Evolutionary conservation across 352 stramenopile species (phyloP).

Genomic region (Phytopythium kandeliae): DNA sequence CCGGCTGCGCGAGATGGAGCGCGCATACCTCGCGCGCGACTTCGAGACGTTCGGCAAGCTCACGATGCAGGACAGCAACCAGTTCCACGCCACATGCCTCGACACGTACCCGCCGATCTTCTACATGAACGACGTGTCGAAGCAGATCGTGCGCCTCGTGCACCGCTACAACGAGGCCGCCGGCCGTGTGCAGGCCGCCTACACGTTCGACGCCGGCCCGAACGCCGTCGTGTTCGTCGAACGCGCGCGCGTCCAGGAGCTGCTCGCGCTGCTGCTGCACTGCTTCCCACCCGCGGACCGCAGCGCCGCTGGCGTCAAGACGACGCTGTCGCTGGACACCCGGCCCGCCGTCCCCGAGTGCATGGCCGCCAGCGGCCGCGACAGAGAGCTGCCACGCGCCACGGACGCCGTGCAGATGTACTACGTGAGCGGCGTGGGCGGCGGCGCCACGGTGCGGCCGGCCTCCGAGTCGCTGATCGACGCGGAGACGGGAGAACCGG

Average conservation of each 20-base stretch:
- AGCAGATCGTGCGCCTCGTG: slow-evolving; percentile 79
- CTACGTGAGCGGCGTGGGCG: slow-evolving; percentile 59
- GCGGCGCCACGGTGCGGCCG: slow-evolving; percentile 34
- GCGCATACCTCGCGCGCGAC: slow-evolving; percentile 86
- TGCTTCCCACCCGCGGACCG: slow-evolving; percentile 29
- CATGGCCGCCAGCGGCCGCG: slow-evolving; percentile 10
- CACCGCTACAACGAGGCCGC: slow-evolving; percentile 91
- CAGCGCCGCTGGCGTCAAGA: slow-evolving; percentile 13
- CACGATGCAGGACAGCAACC: slow-evolving; percentile 98
- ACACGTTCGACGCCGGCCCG: slow-evolving; percentile 99
- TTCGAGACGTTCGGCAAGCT: slow-evolving; percentile 94
- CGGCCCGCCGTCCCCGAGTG: slow-evolving; percentile 7
- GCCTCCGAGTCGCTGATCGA: slow-evolving; percentile 42
- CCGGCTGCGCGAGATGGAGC: slow-evolving; percentile 87
- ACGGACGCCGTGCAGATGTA: slow-evolving; percentile 50
- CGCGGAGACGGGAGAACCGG: slow-evolving; percentile 25
- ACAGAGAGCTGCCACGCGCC: slow-evolving; percentile 12
- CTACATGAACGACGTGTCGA: slow-evolving; percentile 96
- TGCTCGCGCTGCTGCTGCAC: slow-evolving; percentile 51
- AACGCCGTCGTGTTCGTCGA: slow-evolving; percentile 96
- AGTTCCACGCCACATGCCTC: slow-evolving; percentile 98
- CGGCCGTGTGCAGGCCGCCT: slow-evolving; percentile 82
- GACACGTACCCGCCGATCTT: slow-evolving; percentile 98
- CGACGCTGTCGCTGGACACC: slow-evolving; percentile 18
- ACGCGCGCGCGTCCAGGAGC: slow-evolving; percentile 51